Conservation (phyloP, 2,329 filamentous ascomycete species). For the Exophiala oligosperma region DNA sequence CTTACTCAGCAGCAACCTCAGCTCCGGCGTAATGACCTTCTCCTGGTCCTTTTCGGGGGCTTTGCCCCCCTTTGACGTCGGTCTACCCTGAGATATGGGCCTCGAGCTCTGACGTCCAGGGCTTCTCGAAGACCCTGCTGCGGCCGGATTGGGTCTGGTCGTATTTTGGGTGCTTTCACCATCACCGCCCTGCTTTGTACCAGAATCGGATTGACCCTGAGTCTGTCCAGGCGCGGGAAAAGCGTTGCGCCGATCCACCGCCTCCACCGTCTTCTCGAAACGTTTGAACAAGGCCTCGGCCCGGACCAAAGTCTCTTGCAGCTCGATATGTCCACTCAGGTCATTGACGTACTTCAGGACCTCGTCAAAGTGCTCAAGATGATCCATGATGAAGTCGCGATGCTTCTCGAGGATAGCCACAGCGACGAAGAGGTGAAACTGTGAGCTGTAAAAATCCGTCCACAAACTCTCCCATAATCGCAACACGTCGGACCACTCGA, state of each 20-base stretch:
- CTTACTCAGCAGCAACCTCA: conserved; percentile 61
- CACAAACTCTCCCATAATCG: conserved; percentile 90
- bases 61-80: conserved; percentile 27
- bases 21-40: conserved; percentile 63
- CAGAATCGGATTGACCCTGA: conserved; percentile 9
- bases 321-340: conserved; percentile 87
- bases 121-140: conserved; percentile 2
- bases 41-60: conserved; percentile 26
- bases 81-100: conserved; percentile 4
- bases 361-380: conserved; percentile 92
- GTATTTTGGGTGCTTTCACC: neutral
- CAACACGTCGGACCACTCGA: conserved; percentile 82
- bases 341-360: conserved; percentile 98
- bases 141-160: neutral
- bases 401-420: conserved; percentile 95
- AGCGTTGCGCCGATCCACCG: conserved; percentile 86
- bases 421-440: conserved; percentile 93
- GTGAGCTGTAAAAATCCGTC: conserved; percentile 87
- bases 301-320: conserved; percentile 79
- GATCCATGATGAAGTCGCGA: conserved; percentile 91
- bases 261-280: conserved; percentile 85
- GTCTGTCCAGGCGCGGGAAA: conserved; percentile 62
- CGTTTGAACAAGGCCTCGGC: conserved; percentile 86
- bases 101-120: neutral
- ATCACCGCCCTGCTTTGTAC: conserved; percentile 8